Percentiles rank a stretch among this genome's conserved stretches.
phyloP scores from a whole-genome alignment of 768 basidiomycete species.

The Panus rudis region DNA sequence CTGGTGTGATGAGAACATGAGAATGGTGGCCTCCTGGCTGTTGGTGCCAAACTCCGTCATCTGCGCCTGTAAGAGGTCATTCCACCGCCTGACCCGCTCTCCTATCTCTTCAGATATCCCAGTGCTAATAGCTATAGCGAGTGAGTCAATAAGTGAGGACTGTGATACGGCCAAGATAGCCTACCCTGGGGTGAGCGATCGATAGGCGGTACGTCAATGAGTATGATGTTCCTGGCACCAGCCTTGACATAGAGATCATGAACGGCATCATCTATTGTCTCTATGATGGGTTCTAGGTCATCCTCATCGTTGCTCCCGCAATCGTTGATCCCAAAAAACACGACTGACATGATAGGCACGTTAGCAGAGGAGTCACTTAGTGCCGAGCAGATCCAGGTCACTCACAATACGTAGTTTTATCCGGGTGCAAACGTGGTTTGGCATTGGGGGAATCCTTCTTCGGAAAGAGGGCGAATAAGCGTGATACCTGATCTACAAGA shows the following conservation, averaged over 20 bases:
- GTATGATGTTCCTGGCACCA: constrained; percentile 29
- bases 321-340: constrained; percentile 36
- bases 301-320: constrained; percentile 24
- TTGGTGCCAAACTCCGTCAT: constrained; percentile 19
- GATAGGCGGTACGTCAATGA: constrained; percentile 33
- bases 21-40: constrained; percentile 20
- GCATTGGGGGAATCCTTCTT: not conserved
- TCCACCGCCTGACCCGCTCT: constrained; percentile 25
- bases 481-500: not conserved
- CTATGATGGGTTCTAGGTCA: constrained; percentile 24
- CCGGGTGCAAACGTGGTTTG: not conserved
- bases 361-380: not conserved
- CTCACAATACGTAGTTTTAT: not conserved
- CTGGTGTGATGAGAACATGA: constrained; percentile 28
- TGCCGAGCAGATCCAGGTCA: not conserved
- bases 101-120: constrained; percentile 2
- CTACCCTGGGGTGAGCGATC: constrained; percentile 31
- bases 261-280: constrained; percentile 20
- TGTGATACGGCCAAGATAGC: not conserved
- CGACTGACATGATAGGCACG: too few species aligned
- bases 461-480: not conserved
- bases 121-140: not conserved
- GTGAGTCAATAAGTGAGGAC: not conserved
- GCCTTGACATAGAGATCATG: constrained; percentile 26
- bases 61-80: constrained; percentile 19